Evolutionary conservation across 306 rosid genomes (phyloP).

Genomic region (Clitoria ternatea): DNA sequence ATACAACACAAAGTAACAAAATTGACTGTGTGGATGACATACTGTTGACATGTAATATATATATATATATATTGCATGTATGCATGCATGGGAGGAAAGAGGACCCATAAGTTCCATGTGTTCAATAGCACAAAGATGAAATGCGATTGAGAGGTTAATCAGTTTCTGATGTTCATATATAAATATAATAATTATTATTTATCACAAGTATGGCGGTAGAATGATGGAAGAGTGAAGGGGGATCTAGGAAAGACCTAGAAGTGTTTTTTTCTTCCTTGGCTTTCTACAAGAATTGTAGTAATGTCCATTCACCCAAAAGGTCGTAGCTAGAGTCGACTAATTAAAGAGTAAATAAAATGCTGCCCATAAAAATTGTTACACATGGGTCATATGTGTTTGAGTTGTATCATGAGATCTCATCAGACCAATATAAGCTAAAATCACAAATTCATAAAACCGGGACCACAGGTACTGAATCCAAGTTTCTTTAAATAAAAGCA

Average conservation of each 20-base stretch:
- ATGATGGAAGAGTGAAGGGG: background rate
- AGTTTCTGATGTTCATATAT: too few species aligned
- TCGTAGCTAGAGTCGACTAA: background rate
- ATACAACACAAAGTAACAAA: constrained; percentile 55
- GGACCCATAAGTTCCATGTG: background rate
- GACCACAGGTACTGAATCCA: constrained; percentile 12
- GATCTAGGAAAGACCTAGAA: background rate
- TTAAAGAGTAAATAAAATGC: background rate
- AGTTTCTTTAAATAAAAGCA: constrained; percentile 10
- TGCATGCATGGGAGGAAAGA: background rate
- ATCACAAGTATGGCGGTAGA: background rate
- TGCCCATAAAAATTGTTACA: constrained; percentile 15
- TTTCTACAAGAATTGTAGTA: background rate
- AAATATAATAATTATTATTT: too few species aligned
- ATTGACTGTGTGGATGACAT: constrained; percentile 20
- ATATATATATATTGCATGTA: background rate
- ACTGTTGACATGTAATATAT: constrained; percentile 11
- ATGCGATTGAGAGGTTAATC: constrained; percentile 5
- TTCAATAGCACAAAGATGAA: background rate
- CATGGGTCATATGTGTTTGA: constrained; percentile 6
- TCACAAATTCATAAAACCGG: background rate
- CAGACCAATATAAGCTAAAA: background rate
- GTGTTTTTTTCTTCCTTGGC: background rate
- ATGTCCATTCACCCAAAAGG: constrained; percentile 13
- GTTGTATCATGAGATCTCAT: background rate